Evolutionary conservation across 192 early-diverging fungal species (phyloP), one percentile per base, ranked within the genome.

Genomic region (Neocallimastix lanati): DNA sequence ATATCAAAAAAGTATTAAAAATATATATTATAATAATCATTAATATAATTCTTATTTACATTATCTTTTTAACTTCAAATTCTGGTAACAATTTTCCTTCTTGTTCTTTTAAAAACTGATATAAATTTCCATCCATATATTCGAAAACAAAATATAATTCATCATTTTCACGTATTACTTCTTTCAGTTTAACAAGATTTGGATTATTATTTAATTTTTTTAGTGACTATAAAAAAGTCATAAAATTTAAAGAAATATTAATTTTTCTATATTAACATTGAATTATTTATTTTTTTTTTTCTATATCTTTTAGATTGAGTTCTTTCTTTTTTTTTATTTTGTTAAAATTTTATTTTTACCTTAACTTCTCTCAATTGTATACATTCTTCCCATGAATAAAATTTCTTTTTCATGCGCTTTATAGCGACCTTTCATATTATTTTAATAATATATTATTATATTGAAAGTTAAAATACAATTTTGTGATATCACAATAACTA

Each of bases 141-240:
- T 99, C 97, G 84, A 99, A 96, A 0, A 99, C 94, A 83, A 98
- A 94, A 81, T 91, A 91, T 13, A 96, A 90, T 81, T 95, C 93
- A 82, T 94, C 94, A 82, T 92, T 92, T 30, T 91, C 89, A 15
- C 95, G 88, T 82, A 97, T 92, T 36, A 94, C 93, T 38, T 97
- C 95, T 36, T 91, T 87, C 27, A 99, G 86, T 21, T 84, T 87
- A 76, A 99, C 90, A 77, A 99, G 93, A 84, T 97, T 94, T 2
- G 91, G 89, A 82, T 98, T 95, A 81, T 89, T 87, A 67, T 85
- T 87, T n/a, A 96, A 85, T 50, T 85, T 87, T 77, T 89, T 88
- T 38, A 96, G 84, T 11, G 93, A 88, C 92, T 92, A 25, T 76
- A 37, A 29, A n/a, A 29, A 58, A 30, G n/a, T n/a, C n/a, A n/a